Evolutionary conservation across 2,329 filamentous ascomycete species (phyloP).

Genomic region (Neopestalotiopsis sp.): DNA sequence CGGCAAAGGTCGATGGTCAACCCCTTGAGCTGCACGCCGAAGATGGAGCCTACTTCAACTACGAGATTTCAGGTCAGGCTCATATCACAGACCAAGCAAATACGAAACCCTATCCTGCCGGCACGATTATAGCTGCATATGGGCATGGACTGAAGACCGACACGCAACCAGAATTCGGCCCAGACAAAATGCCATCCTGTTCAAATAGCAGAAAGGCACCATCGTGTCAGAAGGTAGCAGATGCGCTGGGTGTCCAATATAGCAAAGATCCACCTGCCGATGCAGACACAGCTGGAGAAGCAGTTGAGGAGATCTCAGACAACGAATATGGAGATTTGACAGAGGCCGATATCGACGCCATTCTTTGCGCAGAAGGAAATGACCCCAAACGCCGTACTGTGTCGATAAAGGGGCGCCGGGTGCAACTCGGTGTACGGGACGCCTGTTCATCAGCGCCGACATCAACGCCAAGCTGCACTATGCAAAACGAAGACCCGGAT

Average conservation of each 20-base stretch:
- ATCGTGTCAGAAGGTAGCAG: conserved; percentile 27
- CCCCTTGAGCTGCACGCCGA: conserved; percentile 3
- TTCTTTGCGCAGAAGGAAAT: neutral
- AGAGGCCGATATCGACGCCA: neutral
- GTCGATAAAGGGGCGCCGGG: conserved; percentile 16
- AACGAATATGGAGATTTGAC: neutral
- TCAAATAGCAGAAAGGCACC: conserved; percentile 15
- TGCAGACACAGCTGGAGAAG: neutral
- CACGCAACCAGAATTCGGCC: neutral
- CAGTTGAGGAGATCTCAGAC: neutral
- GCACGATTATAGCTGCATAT: conserved; percentile 4
- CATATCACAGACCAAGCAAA: conserved; percentile 4
- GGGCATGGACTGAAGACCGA: neutral
- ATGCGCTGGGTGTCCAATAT: conserved; percentile 28
- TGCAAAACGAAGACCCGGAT: conserved; percentile 21
- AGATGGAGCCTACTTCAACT: conserved; percentile 16
- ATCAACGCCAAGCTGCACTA: conserved; percentile 17
- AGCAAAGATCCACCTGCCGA: conserved; percentile 8
- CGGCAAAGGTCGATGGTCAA: neutral
- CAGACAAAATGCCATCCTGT: conserved; percentile 9
- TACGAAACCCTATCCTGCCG: conserved; percentile 3
- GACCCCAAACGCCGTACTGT: conserved; percentile 11
- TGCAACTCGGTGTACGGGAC: conserved; percentile 11
- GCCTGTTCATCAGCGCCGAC: conserved; percentile 6
- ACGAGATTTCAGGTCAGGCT: neutral